These are phyloP conservation scores for Colletotrichum sp. DNA, from an alignment of 2,329 filamentous ascomycete genomes.

Conservation along the genomic window DNA sequence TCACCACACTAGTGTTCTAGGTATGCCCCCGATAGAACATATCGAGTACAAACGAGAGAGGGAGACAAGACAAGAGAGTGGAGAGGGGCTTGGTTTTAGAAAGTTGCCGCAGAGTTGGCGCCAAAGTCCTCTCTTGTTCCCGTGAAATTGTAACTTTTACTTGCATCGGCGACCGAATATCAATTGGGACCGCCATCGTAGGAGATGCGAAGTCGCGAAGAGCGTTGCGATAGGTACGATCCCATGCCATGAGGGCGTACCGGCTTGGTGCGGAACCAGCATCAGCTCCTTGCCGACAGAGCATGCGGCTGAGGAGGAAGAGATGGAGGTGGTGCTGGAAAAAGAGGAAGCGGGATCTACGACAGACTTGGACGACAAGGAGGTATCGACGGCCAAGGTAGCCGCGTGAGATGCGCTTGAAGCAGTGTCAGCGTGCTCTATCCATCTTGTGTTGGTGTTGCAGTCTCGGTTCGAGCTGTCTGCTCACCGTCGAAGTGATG, in stretches of 20 bases:
- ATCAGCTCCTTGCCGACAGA: background rate
- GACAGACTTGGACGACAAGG: background rate
- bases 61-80: background rate
- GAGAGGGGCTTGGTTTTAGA: background rate
- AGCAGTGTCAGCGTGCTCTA: no score
- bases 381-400: no score
- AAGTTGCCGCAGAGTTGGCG: background rate
- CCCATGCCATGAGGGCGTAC: background rate
- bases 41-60: background rate
- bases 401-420: no score
- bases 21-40: background rate
- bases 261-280: background rate
- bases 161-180: background rate
- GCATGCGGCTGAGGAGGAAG: background rate
- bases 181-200: background rate
- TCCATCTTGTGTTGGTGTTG: no score
- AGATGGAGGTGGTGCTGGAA: background rate
- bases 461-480: no score
- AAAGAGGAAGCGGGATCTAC: background rate
- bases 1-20: background rate
- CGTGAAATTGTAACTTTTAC: background rate
- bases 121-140: background rate
- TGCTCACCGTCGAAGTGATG: no score
- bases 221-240: background rate
- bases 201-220: background rate